Evolutionary conservation across 352 stramenopile genomes (phyloP).

Genomic region (Plasmopara viticola): DNA sequence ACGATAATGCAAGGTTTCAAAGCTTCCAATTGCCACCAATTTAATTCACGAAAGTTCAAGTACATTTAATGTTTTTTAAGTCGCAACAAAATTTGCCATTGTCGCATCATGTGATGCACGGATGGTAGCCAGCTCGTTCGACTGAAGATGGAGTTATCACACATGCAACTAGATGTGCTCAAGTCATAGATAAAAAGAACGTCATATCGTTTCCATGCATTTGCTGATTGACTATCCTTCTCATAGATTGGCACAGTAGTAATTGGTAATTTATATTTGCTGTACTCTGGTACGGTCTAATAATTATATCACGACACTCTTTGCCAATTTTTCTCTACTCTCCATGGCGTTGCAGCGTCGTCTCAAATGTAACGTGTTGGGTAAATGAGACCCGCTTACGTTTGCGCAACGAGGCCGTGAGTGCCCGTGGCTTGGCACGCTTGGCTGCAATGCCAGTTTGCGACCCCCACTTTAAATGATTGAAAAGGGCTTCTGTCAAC

Average conservation of each 20-base stretch:
- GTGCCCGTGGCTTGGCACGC: constrained; percentile 56
- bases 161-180: too few relatives aligned
- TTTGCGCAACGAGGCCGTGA: constrained; percentile 62
- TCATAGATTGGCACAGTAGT: background rate
- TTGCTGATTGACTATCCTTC: too few relatives aligned
- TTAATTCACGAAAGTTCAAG: too few relatives aligned
- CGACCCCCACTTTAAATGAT: constrained; percentile 81
- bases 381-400: constrained; percentile 86
- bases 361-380: constrained; percentile 80
- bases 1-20: too few relatives aligned
- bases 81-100: too few relatives aligned
- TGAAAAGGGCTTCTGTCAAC: constrained; percentile 78
- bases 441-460: constrained; percentile 51
- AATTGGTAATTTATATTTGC: constrained; percentile 1
- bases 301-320: constrained; percentile 17
- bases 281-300: constrained; percentile 10
- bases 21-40: too few relatives aligned
- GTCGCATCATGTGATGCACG: too few relatives aligned
- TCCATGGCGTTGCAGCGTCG: constrained; percentile 20
- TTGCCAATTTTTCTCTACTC: constrained; percentile 15
- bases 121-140: too few relatives aligned
- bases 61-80: too few relatives aligned
- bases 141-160: too few relatives aligned
- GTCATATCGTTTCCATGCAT: too few relatives aligned
- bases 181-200: too few relatives aligned